Evolutionary conservation across 2,329 filamentous ascomycete genomes (phyloP).

Genomic region (Botrytis paeoniae): DNA sequence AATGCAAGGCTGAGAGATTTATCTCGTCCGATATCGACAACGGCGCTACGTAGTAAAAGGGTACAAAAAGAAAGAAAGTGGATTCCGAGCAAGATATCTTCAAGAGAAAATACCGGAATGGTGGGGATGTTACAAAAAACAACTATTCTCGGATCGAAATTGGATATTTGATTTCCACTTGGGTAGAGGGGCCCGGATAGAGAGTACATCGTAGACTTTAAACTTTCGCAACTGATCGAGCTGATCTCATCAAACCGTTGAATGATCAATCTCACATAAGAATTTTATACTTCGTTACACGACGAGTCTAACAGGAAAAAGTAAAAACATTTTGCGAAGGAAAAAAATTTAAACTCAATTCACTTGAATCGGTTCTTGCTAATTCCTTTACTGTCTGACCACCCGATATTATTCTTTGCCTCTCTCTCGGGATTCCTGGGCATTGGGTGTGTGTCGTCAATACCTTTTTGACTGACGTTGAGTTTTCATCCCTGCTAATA

Average conservation of each 20-base stretch:
- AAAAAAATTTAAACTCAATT: background rate
- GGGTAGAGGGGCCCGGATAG: background rate
- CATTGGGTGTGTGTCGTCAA: background rate
- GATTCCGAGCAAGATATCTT: background rate
- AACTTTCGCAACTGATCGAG: background rate
- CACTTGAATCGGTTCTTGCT: conserved; percentile 1
- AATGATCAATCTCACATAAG: conserved; percentile 11
- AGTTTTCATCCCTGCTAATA: conserved; percentile 4
- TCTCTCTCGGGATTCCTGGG: background rate
- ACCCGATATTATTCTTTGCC: background rate
- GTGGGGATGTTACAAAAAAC: background rate
- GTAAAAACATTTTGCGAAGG: background rate
- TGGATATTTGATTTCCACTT: background rate
- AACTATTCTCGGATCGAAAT: background rate
- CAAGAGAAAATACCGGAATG: conserved; percentile 11
- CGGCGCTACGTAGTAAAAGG: conserved; percentile 1
- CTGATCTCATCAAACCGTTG: background rate
- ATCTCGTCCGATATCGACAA: conserved; percentile 5
- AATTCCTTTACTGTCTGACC: background rate
- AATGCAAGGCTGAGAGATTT: conserved; percentile 16
- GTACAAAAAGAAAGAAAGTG: background rate
- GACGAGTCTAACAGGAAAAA: background rate
- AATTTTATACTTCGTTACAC: background rate
- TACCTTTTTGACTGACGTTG: background rate
- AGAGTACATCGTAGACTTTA: background rate